Evolutionary conservation across 176 grass and related monocot genomes (phyloP), one percentile per base, ranked within the genome.

Genomic region (Triticum timopheevii): DNA sequence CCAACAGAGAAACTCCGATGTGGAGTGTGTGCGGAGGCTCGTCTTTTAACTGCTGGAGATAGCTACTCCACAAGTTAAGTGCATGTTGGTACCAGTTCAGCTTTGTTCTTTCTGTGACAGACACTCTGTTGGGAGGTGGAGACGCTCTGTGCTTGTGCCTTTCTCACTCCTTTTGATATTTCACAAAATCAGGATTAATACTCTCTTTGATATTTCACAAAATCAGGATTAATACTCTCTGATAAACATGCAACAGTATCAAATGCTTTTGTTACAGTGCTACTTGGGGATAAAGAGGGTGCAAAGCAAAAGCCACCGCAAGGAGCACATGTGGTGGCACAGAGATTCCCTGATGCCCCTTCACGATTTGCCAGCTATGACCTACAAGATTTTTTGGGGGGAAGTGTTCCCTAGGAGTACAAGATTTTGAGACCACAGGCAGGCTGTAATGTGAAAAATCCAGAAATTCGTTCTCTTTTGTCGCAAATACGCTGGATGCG

Each of bases 271-370:
- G 25, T 75, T 74, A 35, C 23, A 12, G 25, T 56, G 49, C 27
- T 52, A 30, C 77, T 76, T 80, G 38, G 83, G 36, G n/a, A 47
- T 62, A 47, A 47, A 47, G 12, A 47, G 12, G 25, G 72, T 59
- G 64, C 10, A 23, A 35, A 28, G 44, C 73, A 78, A 15, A 70
- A 50, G 65, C 44, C 65, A 82, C 20, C 67, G 1, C 63, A 36
- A 64, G 67, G 79, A 39, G 16, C 50, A 72, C 72, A 24, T 82
- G 63, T 72, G 39, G 8, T 47, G 64, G 79, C 30, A 4, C 49
- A 82, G 36, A 71, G 61, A 86, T 73, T 90, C 28, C 50, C 54
- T 78, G 66, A 47, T 83, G 10, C 20, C 87, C 58, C 83, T 44
- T 24, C 7, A 59, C 8, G 54, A 59, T 52, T 73, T 83, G 85